Base-by-base conservation (phyloP, 2,329 filamentous ascomycete genomes). In the Zymoseptoria tritici region DNA sequence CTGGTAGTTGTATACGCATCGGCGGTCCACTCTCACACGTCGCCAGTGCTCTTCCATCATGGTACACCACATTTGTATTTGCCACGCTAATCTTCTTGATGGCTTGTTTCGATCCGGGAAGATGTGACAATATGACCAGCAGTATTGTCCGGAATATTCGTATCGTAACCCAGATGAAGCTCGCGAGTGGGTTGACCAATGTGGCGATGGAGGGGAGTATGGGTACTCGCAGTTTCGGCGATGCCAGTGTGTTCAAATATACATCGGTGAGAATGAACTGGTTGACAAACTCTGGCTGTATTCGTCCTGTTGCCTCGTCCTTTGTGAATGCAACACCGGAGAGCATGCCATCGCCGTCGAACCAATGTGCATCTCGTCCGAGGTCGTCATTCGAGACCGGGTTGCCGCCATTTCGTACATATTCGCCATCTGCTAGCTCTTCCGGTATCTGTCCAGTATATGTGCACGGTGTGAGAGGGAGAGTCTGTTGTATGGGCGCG, bases 321-420 rank as follows among this genome's bases (percentile, higher is more conserved):
- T 76, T 77, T 26, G 76, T 76, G 69, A 88, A 90, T 19, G 78
- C 77, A 0, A 90, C 85, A 1, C 87, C 87, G 29, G 83, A 83
- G 9, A 90, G 80, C 87, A 90, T 90, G 4, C 87, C 87, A 69
- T 90, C 86, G 31, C 87, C 87, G 65, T 90, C 87, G 62, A 90
- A 90, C 86, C 86, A 89, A 69, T 90, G 87, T 8, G 84, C 81
- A 68, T 87, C 84, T 63, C 85, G 79, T 49, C 80, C 80, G 2
- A 83, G 71, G 57, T 87, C 82, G 21, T 82, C 76, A 60, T 88
- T 85, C 26, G 80, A 80, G 7, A 87, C 76, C 5, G 87, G 86
- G 66, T 89, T 90, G 26, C 83, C 85, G 49, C 87, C 87, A 69
- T 90, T 90, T 16, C 87, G 83, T 26, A 90, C 83, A 67, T 90